Base-by-base conservation (phyloP, 2,329 filamentous ascomycete species). In the Aureobasidium lini region DNA sequence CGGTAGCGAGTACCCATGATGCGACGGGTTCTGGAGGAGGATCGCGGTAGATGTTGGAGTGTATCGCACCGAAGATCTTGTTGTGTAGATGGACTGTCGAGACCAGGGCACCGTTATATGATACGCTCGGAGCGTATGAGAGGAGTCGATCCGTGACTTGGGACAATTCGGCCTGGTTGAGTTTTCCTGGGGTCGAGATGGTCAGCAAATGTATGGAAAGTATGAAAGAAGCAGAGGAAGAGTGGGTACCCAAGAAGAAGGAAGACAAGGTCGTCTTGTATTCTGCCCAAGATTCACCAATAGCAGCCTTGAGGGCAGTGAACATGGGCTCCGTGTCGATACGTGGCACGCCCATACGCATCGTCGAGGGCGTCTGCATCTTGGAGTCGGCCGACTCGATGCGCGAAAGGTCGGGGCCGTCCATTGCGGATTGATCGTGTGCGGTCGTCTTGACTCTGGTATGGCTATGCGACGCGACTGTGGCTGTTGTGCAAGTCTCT, bases 1-100 rank as follows among this genome's bases (percentile, higher is more conserved):
- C 93, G 63, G 82, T 84, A 36, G 83, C 82, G 40, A 81, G 81
- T 49, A 87, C 84, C 82, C 82, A 87, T 65, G 77, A 80, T 62
- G 84, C 84, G 61, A 85, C 81, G 44, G 83, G 82, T 34, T 66
- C 64, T 60, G 83, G 79, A 57, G 84, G 84, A 34, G 81, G 73
- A 66, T 87, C 84, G 66, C 83, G 79, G 61, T 74, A 76, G 32
- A 80, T 73, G 65, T 87, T 87, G 23, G 77, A 80, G 63, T 81
- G 80, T 50, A 87, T 77, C 23, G 81, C 80, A 65, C 78, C 77
- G 61, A 86, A 70, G 43, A 86, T 78, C 48, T 81, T 80, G 66
- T 87, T 87, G 71, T 87, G 84, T 7, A 84, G 77, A 64, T 83
- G 81, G 13, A 70, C 59, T 4, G 65, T 66, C 6, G 69, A 70